Evolutionary conservation across 345 rosid genomes (phyloP).

Genomic region (Eucalyptus virginea): DNA sequence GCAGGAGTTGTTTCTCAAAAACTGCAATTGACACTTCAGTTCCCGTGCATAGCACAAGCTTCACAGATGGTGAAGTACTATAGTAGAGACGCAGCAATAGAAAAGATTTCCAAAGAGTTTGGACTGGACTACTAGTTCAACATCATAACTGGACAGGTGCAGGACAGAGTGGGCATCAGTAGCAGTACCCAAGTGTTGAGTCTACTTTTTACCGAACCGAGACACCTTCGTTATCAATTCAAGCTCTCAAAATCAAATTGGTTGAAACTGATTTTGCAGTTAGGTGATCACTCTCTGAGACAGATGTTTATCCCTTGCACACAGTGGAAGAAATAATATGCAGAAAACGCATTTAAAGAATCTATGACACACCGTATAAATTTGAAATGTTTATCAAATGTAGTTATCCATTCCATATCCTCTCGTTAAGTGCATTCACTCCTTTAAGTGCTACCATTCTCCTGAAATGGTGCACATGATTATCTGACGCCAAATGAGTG

Average conservation of each 20-base stretch:
- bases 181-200: not conserved
- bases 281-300: not conserved
- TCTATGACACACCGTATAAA: not conserved
- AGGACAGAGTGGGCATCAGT: not conserved
- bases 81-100: not conserved
- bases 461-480: not conserved
- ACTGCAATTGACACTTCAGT: not conserved
- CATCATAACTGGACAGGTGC: not conserved
- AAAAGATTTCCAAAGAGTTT: not conserved
- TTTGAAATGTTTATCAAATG: not conserved
- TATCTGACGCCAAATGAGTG: not conserved
- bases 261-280: not conserved
- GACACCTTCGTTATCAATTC: not conserved
- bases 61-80: not conserved
- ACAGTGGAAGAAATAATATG: not conserved
- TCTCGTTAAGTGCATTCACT: not conserved
- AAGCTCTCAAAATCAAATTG: not conserved
- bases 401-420: not conserved
- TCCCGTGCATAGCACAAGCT: not conserved
- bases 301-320: not conserved
- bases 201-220: not conserved
- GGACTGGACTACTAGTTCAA: not conserved
- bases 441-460: not conserved
- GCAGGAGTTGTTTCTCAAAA: not conserved
- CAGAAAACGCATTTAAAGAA: not conserved